Base-by-base conservation (phyloP, 2,329 filamentous ascomycete species). In the Dactylella cylindrospora region DNA sequence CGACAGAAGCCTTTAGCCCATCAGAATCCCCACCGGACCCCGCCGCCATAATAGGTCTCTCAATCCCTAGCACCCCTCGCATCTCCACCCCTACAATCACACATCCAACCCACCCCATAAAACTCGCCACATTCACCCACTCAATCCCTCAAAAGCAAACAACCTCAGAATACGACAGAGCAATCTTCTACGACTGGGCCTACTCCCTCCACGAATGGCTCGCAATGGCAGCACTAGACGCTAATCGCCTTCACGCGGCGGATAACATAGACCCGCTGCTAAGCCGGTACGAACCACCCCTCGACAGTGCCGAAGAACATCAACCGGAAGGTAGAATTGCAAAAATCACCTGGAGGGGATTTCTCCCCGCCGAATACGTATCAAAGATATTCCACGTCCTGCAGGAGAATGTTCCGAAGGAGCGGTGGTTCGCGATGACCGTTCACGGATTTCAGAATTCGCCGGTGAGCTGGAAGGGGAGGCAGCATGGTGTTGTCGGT, bases 161-260 rank as follows among this genome's bases (percentile, higher is more conserved):
- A 40, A 33, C 43, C 2, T 26, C 67, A 43, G 68, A 73, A 12
- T 69, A 73, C 28, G 75, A 76, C 31, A 71, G 73, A 45, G 73
- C 76, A 33, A 78, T 80, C 5, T 75, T 87, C 28, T 82, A 86
- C 55, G 82, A 88, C 17, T 78, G 78, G 61, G 79, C 80, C 1
- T 76, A 79, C 0, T 82, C 84, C 13, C 70, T 85, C 9, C 83
- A 90, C 66, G 88, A 93, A 73, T 93, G 85, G 84, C 70, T 91
- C 0, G 83, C 83, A 2, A 73, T 94, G n/a, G 70, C 84, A 3
- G 77, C 79, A 8, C 76, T 90, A 0, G 88, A 85, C 52, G 81
- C 84, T n/a, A 67, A 69, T 40, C 77, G 86, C 19, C 70, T 90
- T 13, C 68, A 72, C 8, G 70, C 73, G 2, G 70, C 70, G 7